These are phyloP conservation scores for Kwoniella pini DNA, from an alignment of 768 basidiomycete species.

Conservation along the genomic window DNA sequence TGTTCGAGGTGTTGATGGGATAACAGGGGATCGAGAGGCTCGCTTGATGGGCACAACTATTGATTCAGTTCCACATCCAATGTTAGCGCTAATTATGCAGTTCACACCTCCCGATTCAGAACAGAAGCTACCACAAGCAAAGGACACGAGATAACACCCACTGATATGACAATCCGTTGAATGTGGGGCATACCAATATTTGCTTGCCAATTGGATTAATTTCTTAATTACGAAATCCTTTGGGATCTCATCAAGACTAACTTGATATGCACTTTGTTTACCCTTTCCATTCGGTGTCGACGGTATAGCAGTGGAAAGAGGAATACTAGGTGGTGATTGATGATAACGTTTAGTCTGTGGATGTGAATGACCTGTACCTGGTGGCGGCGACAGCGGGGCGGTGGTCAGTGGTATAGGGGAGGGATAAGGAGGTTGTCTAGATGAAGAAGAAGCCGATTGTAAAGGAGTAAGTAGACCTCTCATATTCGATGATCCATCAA, in stretches of 20 bases:
- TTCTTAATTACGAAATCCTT: conserved; percentile 24
- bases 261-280: conserved; percentile 12
- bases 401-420: conserved; percentile 5
- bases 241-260: conserved; percentile 20
- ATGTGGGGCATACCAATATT: conserved; percentile 20
- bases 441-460: conserved; percentile 9
- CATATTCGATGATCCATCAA: not conserved
- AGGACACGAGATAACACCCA: conserved; percentile 1
- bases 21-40: not conserved
- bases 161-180: conserved; percentile 19
- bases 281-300: not conserved
- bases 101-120: too few species aligned
- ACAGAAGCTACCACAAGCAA: not conserved
- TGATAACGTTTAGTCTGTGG: conserved; percentile 1
- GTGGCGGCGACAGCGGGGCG: conserved; percentile 9
- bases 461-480: conserved; percentile 12
- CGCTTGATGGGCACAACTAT: conserved; percentile 12
- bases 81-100: too few species aligned
- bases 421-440: conserved; percentile 7
- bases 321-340: conserved; percentile 15
- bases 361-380: not conserved
- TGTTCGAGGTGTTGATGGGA: conserved; percentile 8
- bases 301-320: not conserved
- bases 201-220: conserved; percentile 14
- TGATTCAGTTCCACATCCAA: too few species aligned